phyloP scores from a whole-genome alignment of 2,329 filamentous ascomycete species.

The Xylariaceae sp. region DNA sequence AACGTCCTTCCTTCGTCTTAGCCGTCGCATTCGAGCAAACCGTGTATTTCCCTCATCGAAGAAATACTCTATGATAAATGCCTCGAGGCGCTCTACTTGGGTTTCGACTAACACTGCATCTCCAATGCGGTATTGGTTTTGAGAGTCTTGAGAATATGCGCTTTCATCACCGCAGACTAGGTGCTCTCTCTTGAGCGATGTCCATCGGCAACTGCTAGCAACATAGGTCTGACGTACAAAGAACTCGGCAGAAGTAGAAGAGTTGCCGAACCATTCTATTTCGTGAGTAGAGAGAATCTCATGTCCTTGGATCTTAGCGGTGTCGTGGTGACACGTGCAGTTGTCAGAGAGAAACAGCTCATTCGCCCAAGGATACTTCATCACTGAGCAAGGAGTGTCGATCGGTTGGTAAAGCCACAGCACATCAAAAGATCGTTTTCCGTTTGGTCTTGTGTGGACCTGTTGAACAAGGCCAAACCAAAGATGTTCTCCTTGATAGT shows the following conservation, averaged over 20 bases:
- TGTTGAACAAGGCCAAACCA: conserved; percentile 76
- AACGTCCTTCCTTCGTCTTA: conserved; percentile 56
- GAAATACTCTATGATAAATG: conserved; percentile 61
- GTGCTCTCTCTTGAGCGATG: conserved; percentile 61
- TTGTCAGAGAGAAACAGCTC: conserved; percentile 80
- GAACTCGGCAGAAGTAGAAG: conserved; percentile 55
- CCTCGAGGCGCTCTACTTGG: conserved; percentile 54
- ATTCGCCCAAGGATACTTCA: conserved; percentile 71
- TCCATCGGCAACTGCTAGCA: conserved; percentile 64
- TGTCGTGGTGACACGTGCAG: conserved; percentile 65
- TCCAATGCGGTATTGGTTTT: conserved; percentile 51
- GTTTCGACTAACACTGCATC: conserved; percentile 63
- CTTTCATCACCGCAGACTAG: conserved; percentile 55
- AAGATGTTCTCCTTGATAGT: conserved; percentile 52
- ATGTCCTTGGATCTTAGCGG: conserved; percentile 53
- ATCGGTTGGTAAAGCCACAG: conserved; percentile 76
- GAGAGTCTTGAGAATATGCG: conserved; percentile 14
- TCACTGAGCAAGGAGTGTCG: conserved; percentile 72
- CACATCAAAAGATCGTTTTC: conserved; percentile 60
- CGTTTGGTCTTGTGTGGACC: conserved; percentile 47
- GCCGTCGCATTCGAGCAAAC: conserved; percentile 53
- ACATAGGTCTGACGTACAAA: conserved; percentile 76
- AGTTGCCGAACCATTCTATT: conserved; percentile 62
- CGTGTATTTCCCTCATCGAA: conserved; percentile 34
- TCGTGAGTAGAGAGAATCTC: conserved; percentile 64